Percentiles rank a stretch among this genome's conserved stretches.
Conservation (phyloP, 495 filamentous ascomycete species). For the Podospora pseudopauciseta region DNA sequence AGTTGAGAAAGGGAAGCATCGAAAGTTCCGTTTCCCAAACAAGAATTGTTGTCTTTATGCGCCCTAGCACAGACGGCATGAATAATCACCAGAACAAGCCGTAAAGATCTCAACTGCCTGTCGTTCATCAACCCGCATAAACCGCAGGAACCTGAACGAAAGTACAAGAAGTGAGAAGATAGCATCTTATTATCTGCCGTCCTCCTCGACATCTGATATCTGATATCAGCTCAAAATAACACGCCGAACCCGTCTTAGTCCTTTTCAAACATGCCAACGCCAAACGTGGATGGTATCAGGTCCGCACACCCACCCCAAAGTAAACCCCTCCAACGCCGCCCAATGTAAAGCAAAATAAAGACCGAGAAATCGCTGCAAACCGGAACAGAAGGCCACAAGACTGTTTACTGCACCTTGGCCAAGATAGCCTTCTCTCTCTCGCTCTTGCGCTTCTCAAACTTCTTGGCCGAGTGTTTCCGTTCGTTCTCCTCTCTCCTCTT, state of each 20-base stretch:
- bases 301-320: constrained; percentile 6
- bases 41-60: neutral
- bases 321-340: constrained; percentile 24
- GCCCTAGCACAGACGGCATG: neutral
- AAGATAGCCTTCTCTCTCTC: constrained; percentile 95
- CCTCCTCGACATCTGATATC: neutral
- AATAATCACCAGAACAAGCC: neutral
- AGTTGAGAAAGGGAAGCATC: too few relatives aligned
- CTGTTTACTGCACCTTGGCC: constrained; percentile 62
- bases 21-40: neutral
- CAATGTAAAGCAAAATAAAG: constrained; percentile 22
- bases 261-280: constrained; percentile 13
- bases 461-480: constrained; percentile 82
- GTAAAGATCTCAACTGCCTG: neutral
- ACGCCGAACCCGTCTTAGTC: neutral
- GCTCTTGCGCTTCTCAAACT: constrained; percentile 63
- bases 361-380: neutral
- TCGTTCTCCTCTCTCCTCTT: constrained; percentile 93
- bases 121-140: neutral
- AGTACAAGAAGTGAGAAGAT: neutral
- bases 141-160: neutral
- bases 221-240: neutral
- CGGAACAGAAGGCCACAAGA: neutral
- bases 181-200: neutral
- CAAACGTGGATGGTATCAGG: constrained; percentile 29